These are phyloP conservation scores for Gomphus bonarii DNA, from an alignment of 1,284 basidiomycete species.

Conservation along the genomic window DNA sequence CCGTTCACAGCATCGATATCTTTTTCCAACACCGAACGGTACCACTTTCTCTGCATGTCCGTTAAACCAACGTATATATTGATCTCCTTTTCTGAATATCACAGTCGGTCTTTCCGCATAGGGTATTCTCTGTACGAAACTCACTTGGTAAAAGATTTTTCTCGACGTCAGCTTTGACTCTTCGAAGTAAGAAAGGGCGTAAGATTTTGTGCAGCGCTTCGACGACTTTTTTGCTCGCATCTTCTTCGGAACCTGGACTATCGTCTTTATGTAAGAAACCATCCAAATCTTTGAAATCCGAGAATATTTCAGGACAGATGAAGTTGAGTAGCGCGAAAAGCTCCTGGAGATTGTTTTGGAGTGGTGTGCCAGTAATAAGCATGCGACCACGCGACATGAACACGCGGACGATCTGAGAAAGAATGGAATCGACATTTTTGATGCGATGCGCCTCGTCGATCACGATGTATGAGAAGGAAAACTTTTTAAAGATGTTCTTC, in stretches of 20 bases:
- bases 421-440: conserved; percentile 97
- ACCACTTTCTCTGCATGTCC: conserved; percentile 99
- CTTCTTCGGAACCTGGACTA: conserved; percentile 55
- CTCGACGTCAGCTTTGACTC: conserved; percentile 97
- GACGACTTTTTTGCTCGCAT: conserved; percentile 83
- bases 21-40: conserved; percentile 91
- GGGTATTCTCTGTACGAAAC: conserved; percentile 16
- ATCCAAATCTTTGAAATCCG: conserved; percentile 66
- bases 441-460: conserved; percentile 99
- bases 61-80: conserved; percentile 98
- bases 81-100: conserved; percentile 82
- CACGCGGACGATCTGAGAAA: conserved; percentile 90
- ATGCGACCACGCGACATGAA: conserved; percentile 86
- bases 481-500: conserved; percentile 84
- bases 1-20: conserved; percentile 99
- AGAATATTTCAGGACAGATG: conserved; percentile 79
- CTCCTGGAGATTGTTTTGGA: conserved; percentile 98
- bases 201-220: conserved; percentile 97
- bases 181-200: conserved; percentile 86
- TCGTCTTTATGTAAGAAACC: conserved; percentile 78
- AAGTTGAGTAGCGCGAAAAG: conserved; percentile 95
- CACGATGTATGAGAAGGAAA: conserved; percentile 96
- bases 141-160: conserved; percentile 87
- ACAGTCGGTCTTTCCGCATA: conserved; percentile 12
- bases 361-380: conserved; percentile 93